Evolutionary conservation across 2,329 filamentous ascomycete genomes (phyloP), one percentile per base, ranked within the genome.

Genomic region (Biscogniauxia mediterranea): DNA sequence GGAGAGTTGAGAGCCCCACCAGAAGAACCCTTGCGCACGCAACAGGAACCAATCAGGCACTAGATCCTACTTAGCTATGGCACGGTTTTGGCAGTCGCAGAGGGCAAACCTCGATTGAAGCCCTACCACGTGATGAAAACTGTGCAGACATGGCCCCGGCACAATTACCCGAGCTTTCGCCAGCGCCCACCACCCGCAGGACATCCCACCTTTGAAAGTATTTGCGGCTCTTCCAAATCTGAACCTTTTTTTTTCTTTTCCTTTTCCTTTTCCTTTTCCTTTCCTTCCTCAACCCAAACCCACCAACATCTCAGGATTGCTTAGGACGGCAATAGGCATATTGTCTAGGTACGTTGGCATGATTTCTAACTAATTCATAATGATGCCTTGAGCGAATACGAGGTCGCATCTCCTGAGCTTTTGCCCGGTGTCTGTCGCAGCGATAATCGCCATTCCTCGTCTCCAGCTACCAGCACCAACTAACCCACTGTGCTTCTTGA

Each of bases 281-380:
- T 46, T 46, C 38, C 38, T n/a, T 46, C 38, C 38, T 4, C 38
- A 46, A 32, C 70, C 68, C 67, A 73, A 70, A 68, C 26, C 26
- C 75, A 74, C 77, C 78, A 76, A 79, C 83, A 84, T 81, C 83
- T 78, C 82, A 78, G 77, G 81, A 81, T 73, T 85, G 83, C 83
- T 85, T 83, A 85, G 83, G 83, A 85, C 80, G 83, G 82, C 83
- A 85, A 80, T 82, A 78, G 71, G 70, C 61, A 74, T 81, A 82
- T 83, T 85, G 83, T 85, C 83, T 83, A 85, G 83, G 83, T 85
- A 85, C 71, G 83, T 85, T 56, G 19, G 17, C 23, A 23, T n/a
- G 5, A 56, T 42, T 13, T 20, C 52, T 28, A 28, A 28, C 23
- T 5, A 23, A 23, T 23, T 15, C 13, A 38, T 38, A 38, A 9